Percentiles rank a stretch among this genome's conserved stretches.
Conservation (phyloP, 768 basidiomycete genomes). For the Peribolospora baueri region DNA sequence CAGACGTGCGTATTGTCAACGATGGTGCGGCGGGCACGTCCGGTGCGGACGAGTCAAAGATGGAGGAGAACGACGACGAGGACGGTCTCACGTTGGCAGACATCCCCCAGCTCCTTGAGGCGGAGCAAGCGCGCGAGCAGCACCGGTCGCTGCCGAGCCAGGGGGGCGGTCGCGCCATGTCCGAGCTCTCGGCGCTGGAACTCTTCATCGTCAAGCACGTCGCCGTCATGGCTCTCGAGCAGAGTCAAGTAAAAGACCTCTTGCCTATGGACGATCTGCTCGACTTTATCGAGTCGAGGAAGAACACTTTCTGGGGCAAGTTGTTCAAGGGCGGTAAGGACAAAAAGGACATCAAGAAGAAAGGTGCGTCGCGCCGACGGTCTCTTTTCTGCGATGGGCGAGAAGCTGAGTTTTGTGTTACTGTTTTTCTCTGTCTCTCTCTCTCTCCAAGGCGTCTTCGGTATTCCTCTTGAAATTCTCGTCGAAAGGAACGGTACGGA, state of each 20-base stretch:
- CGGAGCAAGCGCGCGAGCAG: slow-evolving; percentile 68
- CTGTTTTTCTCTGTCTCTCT: background rate
- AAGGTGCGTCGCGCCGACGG: slow-evolving; percentile 28
- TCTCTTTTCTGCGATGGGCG: background rate
- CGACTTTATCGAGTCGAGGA: slow-evolving; percentile 77
- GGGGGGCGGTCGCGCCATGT: slow-evolving; percentile 56
- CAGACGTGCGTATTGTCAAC: slow-evolving; percentile 69
- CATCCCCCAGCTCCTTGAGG: slow-evolving; percentile 76
- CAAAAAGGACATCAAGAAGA: slow-evolving; percentile 48
- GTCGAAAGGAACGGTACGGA: slow-evolving; percentile 92
- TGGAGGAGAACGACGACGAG: slow-evolving; percentile 24
- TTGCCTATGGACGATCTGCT: slow-evolving; percentile 58
- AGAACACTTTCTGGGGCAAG: slow-evolving; percentile 86
- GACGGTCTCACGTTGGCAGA: slow-evolving; percentile 82
- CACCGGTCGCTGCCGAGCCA: slow-evolving; percentile 57
- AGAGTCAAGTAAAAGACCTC: slow-evolving; percentile 53
- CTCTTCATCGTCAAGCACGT: slow-evolving; percentile 76
- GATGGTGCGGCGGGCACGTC: slow-evolving; percentile 25
- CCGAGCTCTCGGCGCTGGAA: slow-evolving; percentile 61
- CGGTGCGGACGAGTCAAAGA: background rate
- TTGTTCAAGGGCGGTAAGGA: slow-evolving; percentile 57
- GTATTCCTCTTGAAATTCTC: slow-evolving; percentile 70
- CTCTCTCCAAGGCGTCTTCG: slow-evolving; percentile 48
- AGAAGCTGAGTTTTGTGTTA: background rate
- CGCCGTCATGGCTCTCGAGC: slow-evolving; percentile 53